Percentiles rank a stretch among this genome's conserved stretches.
Evolutionary conservation across 805 yeast species (phyloP).

Genomic region (Saccharomycopsis capsularis): DNA sequence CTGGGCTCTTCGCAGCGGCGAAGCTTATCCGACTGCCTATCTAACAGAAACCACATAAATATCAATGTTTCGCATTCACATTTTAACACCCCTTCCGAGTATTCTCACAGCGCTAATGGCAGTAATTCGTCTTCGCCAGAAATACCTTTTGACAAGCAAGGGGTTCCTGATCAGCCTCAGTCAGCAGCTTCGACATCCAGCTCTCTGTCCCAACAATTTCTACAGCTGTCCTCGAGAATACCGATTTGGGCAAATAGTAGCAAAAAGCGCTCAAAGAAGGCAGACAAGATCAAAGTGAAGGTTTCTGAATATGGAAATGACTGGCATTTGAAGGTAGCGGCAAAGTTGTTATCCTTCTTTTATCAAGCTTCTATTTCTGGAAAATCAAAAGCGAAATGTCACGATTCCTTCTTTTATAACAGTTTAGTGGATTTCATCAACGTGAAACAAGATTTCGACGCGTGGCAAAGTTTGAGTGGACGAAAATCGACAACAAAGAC

Average conservation of each 20-base stretch:
- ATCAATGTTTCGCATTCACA: too few relatives aligned
- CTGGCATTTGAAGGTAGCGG: conserved; percentile 74
- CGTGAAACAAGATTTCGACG: conserved; percentile 71
- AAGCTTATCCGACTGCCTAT: neutral
- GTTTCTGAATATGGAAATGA: conserved; percentile 64
- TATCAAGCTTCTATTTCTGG: conserved; percentile 42
- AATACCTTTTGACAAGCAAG: neutral
- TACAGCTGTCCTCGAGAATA: conserved; percentile 1
- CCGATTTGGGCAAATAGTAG: conserved; percentile 5
- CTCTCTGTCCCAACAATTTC: neutral
- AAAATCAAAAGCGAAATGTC: conserved; percentile 28
- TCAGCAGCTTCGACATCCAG: conserved; percentile 9
- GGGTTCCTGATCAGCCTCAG: neutral
- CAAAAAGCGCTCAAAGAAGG: conserved; percentile 18
- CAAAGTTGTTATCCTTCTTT: conserved; percentile 48
- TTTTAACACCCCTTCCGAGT: too few relatives aligned
- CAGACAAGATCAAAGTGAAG: conserved; percentile 28
- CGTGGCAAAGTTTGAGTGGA: conserved; percentile 56
- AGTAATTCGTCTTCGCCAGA: neutral
- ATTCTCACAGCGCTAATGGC: too few relatives aligned
- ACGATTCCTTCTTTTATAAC: conserved; percentile 58
- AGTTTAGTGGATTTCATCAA: conserved; percentile 74
- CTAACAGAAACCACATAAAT: neutral
- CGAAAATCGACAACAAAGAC: conserved; percentile 21
- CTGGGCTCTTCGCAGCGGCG: too few relatives aligned